These are phyloP conservation scores for Neurospora hispaniola DNA, from an alignment of 495 filamentous ascomycete genomes.

Conservation along the genomic window DNA sequence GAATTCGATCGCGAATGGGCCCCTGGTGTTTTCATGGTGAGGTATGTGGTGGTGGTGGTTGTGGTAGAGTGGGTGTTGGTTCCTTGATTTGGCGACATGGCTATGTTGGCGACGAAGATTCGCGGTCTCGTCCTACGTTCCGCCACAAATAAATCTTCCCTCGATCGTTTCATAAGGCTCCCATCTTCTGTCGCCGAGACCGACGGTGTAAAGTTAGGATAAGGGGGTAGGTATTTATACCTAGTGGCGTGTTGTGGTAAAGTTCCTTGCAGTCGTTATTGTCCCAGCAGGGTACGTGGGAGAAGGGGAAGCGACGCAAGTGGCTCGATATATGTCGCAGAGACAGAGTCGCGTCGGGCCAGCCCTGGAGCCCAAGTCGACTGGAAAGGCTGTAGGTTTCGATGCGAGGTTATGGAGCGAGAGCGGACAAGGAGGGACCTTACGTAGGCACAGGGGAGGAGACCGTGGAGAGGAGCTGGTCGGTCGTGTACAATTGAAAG, in stretches of 20 bases:
- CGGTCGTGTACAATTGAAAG: neutral
- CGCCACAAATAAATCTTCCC: neutral
- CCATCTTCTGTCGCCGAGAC: neutral
- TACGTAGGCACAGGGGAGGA: neutral
- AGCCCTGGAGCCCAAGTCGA: neutral
- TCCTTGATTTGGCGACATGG: neutral
- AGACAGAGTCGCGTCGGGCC: neutral
- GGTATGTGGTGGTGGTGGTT: slow-evolving; percentile 15
- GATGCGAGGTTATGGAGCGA: neutral
- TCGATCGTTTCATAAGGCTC: slow-evolving; percentile 1
- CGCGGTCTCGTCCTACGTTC: neutral
- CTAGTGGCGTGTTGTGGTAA: neutral
- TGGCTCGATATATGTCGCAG: neutral
- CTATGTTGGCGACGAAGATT: slow-evolving; percentile 6
- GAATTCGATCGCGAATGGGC: slow-evolving; percentile 32
- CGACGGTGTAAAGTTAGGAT: neutral
- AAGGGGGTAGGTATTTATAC: neutral
- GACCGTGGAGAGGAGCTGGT: neutral
- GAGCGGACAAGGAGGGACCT: neutral
- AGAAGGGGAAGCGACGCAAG: neutral
- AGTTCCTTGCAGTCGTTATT: neutral
- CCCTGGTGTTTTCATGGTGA: slow-evolving; percentile 39
- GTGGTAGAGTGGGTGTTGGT: neutral
- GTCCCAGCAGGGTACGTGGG: neutral
- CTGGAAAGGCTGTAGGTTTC: neutral